These are phyloP conservation scores for Pichia sp. DNA, from an alignment of 1,139 yeast species.

Conservation along the genomic window DNA sequence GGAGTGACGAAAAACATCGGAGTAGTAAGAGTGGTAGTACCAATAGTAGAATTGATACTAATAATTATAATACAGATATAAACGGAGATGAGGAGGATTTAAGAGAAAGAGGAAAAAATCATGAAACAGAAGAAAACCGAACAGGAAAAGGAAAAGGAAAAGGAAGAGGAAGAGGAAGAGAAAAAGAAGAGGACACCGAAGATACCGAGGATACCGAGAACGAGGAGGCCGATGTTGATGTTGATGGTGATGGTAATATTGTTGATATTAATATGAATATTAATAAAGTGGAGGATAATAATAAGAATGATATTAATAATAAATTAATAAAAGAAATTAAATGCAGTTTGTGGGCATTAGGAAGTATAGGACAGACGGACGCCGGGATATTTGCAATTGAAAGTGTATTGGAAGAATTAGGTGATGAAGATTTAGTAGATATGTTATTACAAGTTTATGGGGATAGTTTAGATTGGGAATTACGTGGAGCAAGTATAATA, in stretches of 20 bases:
- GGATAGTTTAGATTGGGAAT: too few species aligned
- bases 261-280: too few species aligned
- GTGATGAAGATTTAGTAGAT: background rate
- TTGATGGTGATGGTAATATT: too few species aligned
- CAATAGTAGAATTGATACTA: background rate
- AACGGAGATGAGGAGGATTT: background rate
- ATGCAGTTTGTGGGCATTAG: constrained; percentile 4
- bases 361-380: constrained; percentile 5
- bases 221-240: too few species aligned
- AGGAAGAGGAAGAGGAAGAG: background rate
- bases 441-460: too few species aligned
- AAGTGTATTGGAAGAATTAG: background rate
- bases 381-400: constrained; percentile 5
- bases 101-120: background rate
- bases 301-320: background rate
- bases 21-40: background rate
- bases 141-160: background rate
- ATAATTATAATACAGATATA: background rate
- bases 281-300: too few species aligned
- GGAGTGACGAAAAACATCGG: background rate
- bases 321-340: constrained; percentile 2
- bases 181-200: background rate
- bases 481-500: too few species aligned
- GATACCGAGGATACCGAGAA: background rate
- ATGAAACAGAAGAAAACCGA: background rate